A percentile compares a stretch with the other conserved stretches of the same genome.
Conservation (phyloP, 768 basidiomycete genomes). For the Russula compacta region DNA sequence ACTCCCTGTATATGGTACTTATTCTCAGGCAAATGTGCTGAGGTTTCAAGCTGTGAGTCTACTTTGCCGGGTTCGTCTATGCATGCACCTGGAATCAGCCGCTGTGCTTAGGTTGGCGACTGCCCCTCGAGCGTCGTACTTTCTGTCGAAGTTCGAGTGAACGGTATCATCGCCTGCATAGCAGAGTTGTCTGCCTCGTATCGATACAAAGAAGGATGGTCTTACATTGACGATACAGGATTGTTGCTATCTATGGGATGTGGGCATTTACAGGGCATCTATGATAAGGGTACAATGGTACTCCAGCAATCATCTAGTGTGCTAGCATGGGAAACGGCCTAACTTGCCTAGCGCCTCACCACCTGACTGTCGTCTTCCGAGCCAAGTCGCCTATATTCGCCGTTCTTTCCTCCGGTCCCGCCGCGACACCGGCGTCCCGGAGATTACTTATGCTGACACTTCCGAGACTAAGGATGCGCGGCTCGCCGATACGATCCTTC, state of each 20-base stretch:
- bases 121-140: background rate
- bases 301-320: background rate
- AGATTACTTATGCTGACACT: constrained; percentile 7
- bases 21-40: background rate
- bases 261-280: background rate
- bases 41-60: no score
- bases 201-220: background rate
- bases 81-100: no score
- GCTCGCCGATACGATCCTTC: constrained; percentile 10
- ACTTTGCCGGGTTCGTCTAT: no score
- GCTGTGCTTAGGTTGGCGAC: background rate
- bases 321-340: background rate
- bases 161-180: background rate
- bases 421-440: background rate
- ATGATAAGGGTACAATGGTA: background rate
- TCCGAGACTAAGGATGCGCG: constrained; percentile 9
- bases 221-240: background rate
- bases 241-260: background rate
- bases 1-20: background rate
- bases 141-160: background rate
- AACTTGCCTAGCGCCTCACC: background rate
- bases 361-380: background rate
- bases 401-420: background rate
- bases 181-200: background rate
- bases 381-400: background rate